Percentiles rank a stretch among this genome's conserved stretches.
These are phyloP conservation scores for Malania oleifera DNA, from an alignment of 164 flowering plant genomes.

Conservation along the genomic window DNA sequence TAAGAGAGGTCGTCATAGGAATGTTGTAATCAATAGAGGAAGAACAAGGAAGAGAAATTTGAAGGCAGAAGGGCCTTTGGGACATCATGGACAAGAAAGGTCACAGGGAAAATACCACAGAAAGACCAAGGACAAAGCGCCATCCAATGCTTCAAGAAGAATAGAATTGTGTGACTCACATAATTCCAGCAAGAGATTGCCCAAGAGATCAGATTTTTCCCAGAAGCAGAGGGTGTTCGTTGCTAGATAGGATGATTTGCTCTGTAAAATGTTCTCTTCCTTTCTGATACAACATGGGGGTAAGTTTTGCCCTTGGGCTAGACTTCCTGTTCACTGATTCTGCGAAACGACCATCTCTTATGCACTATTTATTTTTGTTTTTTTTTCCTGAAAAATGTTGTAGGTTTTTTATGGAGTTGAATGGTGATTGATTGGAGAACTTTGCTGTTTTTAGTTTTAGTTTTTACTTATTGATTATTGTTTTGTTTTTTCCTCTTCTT, in stretches of 20 bases:
- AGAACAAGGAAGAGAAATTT: slow-evolving; percentile 8
- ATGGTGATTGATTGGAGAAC: too few relatives aligned
- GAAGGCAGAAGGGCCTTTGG: slow-evolving; percentile 4
- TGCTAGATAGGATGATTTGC: slow-evolving; percentile 4
- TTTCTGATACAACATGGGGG: neutral
- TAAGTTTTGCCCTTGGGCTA: neutral
- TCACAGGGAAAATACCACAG: slow-evolving; percentile 8
- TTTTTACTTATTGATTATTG: too few relatives aligned
- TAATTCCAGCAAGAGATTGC: slow-evolving; percentile 7
- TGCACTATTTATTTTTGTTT: neutral
- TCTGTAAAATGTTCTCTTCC: neutral
- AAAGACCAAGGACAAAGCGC: slow-evolving; percentile 13
- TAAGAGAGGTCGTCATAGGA: slow-evolving; percentile 5
- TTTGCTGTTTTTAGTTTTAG: too few relatives aligned
- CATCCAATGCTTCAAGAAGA: slow-evolving; percentile 12
- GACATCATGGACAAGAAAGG: slow-evolving; percentile 17
- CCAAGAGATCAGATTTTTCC: slow-evolving; percentile 9
- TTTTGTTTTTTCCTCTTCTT: too few relatives aligned
- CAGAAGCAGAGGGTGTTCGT: slow-evolving; percentile 10
- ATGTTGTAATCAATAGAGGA: slow-evolving; percentile 10
- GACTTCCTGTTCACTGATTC: neutral
- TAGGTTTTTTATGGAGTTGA: neutral
- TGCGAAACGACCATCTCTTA: neutral
- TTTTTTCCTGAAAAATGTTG: neutral
- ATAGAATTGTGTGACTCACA: slow-evolving; percentile 8